phyloP scores from a whole-genome alignment of 2,329 filamentous ascomycete genomes.

The Knufia petricola region DNA sequence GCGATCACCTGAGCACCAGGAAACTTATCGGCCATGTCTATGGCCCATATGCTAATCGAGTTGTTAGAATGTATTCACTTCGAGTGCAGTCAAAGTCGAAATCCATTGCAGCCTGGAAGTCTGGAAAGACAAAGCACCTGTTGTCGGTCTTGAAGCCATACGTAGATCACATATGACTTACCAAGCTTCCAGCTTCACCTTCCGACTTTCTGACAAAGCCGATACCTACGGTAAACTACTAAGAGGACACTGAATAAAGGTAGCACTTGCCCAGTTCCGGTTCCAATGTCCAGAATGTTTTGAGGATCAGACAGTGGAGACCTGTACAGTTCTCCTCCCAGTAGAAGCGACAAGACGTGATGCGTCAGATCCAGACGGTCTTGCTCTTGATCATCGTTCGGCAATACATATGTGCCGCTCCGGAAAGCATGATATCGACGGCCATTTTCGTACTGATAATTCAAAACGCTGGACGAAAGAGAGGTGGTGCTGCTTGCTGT shows the following conservation, averaged over 20 bases:
- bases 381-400: constrained; percentile 38
- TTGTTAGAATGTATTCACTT: background rate
- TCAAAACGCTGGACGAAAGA: constrained; percentile 23
- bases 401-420: constrained; percentile 32
- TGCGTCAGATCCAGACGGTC: constrained; percentile 25
- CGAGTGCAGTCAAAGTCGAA: background rate
- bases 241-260: constrained; percentile 28
- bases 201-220: constrained; percentile 1
- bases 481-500: constrained; percentile 15
- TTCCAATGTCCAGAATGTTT: constrained; percentile 48
- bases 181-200: constrained; percentile 20
- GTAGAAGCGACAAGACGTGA: constrained; percentile 17
- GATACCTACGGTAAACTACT: background rate
- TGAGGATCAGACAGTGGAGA: constrained; percentile 30
- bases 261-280: constrained; percentile 43
- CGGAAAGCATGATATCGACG: constrained; percentile 36
- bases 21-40: constrained; percentile 28
- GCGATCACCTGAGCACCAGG: constrained; percentile 36
- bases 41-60: constrained; percentile 28
- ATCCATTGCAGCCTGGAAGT: background rate
- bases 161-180: constrained; percentile 12
- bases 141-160: background rate
- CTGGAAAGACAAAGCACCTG: background rate
- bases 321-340: constrained; percentile 24
- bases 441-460: constrained; percentile 33